These are phyloP conservation scores for Eucalyptus regnans DNA, from an alignment of 345 rosid species.

Conservation along the genomic window DNA sequence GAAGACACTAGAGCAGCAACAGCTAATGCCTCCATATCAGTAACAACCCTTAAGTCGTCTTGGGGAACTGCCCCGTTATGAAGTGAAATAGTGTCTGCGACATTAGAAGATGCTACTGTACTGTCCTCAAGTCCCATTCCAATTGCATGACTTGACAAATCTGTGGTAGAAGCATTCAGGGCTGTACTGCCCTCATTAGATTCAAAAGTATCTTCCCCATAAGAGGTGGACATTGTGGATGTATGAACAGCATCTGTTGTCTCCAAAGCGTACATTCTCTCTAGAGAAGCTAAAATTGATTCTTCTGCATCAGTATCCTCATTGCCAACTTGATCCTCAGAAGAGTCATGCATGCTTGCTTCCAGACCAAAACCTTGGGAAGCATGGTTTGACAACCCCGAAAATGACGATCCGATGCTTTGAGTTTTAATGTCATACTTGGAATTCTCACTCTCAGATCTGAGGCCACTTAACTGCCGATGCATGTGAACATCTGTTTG, in stretches of 20 bases:
- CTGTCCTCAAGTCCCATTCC: slow-evolving; percentile 25
- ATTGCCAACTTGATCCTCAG: slow-evolving; percentile 13
- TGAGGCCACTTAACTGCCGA: slow-evolving; percentile 60
- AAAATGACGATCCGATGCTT: slow-evolving; percentile 38
- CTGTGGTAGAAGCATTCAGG: slow-evolving; percentile 27
- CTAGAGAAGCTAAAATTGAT: slow-evolving; percentile 18
- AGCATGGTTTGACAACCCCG: slow-evolving; percentile 40
- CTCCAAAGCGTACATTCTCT: slow-evolving; percentile 15
- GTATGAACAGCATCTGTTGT: slow-evolving; percentile 11
- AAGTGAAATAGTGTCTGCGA: slow-evolving; percentile 4
- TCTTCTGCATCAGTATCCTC: slow-evolving; percentile 8
- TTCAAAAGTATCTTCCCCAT: slow-evolving; percentile 8
- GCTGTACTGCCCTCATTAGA: slow-evolving; percentile 12
- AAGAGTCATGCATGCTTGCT: slow-evolving; percentile 21
- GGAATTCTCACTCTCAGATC: slow-evolving; percentile 56
- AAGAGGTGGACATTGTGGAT: slow-evolving; percentile 7
- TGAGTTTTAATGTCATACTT: slow-evolving; percentile 53
- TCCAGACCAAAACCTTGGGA: slow-evolving; percentile 42
- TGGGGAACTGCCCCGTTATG: slow-evolving; percentile 29
- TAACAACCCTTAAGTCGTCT: slow-evolving; percentile 14
- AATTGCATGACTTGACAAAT: slow-evolving; percentile 6
- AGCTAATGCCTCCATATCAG: slow-evolving; percentile 20
- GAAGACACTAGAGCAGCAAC: slow-evolving; percentile 6
- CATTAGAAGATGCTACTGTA: slow-evolving; percentile 3
- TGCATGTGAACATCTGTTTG: slow-evolving; percentile 48